Evolutionary conservation across 1,284 basidiomycete genomes (phyloP), one percentile per base, ranked within the genome.

Genomic region (Tremellales sp.): DNA sequence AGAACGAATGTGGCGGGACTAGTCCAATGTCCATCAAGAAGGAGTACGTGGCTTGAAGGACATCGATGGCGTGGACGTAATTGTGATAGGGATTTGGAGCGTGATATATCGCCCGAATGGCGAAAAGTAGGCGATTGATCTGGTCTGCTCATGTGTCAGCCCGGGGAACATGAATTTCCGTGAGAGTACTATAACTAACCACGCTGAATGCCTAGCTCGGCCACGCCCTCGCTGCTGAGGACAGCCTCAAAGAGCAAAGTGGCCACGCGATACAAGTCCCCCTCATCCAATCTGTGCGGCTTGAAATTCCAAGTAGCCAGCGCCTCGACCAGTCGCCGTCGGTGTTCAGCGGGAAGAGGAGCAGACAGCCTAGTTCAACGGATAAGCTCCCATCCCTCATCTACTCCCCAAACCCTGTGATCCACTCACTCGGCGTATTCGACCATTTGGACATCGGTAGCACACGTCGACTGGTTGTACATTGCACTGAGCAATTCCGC

Each of bases 1-100:
- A 54, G 48, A 64, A 68, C 6, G 60, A 53, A n/a, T 87, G 79
- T 0, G 86, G 82, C 2, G 91, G 93, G 0, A 89, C 87, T 65
- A 87, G 80, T 15, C 84, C 85, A 15, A 87, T 84, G 22, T 81
- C 77, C 44, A 79, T 79, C 24, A 97, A 77, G 75, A 93, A 94
- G 23, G 81, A 83, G 65, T 94, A 90, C 2, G 84, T 83, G 1
- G 92, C 91, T 70, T 97, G 92, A 21, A 96, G 80, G 11, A 97
- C 93, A 68, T 97, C 93, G 40, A 94, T 78, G 1, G 91, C 92
- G 72, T 97, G 92, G 51, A 89, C 84, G 67, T 93, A 96, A 67
- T 97, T 97, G 77, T 97, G 92, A 73, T 97, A 97, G 13, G 87
- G 85, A 74, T 96, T 96, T 46, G 85, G 84, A 41, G 82, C 80